Evolutionary conservation across 208 protist species (phyloP).

Genomic region (Balamuthia mandrillaris): DNA sequence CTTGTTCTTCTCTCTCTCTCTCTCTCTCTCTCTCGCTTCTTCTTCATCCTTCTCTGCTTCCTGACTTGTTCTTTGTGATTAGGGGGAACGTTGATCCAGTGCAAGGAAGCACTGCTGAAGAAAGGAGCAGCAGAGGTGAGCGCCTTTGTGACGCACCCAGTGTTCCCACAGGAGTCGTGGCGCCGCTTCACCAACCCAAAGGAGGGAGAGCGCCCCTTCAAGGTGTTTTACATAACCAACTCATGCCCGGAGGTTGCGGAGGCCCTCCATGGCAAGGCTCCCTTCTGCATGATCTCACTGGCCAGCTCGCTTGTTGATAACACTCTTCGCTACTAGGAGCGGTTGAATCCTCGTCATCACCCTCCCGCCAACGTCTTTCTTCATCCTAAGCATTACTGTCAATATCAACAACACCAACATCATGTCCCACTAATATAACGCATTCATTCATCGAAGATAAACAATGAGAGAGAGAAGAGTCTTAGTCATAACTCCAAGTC

Average conservation of each 20-base stretch:
- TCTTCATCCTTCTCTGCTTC: background rate
- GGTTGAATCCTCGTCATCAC: too few species aligned
- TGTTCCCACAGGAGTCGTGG: constrained; percentile 63
- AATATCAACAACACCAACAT: too few species aligned
- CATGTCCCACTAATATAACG: too few species aligned
- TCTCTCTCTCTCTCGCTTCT: too few species aligned
- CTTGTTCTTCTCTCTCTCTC: background rate
- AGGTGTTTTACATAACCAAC: constrained; percentile 49
- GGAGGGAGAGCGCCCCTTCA: background rate
- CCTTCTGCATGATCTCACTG: constrained; percentile 49
- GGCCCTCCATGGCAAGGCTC: constrained; percentile 2
- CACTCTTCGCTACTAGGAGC: background rate
- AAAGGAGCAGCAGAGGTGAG: constrained; percentile 51
- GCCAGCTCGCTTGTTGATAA: constrained; percentile 4
- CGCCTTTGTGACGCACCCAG: constrained; percentile 58
- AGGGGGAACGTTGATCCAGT: constrained; percentile 63
- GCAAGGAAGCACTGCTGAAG: constrained; percentile 31
- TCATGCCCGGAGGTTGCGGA: constrained; percentile 22
- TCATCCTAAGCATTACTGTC: too few species aligned
- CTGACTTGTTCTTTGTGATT: background rate
- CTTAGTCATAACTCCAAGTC: constrained; percentile 3
- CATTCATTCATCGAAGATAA: too few species aligned
- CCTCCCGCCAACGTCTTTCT: too few species aligned
- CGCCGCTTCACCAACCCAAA: constrained; percentile 44
- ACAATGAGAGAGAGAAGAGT: background rate